Percentiles rank a stretch among this genome's conserved stretches.
phyloP scores from a whole-genome alignment of 2,329 filamentous ascomycete genomes.

The Alternaria sp. region DNA sequence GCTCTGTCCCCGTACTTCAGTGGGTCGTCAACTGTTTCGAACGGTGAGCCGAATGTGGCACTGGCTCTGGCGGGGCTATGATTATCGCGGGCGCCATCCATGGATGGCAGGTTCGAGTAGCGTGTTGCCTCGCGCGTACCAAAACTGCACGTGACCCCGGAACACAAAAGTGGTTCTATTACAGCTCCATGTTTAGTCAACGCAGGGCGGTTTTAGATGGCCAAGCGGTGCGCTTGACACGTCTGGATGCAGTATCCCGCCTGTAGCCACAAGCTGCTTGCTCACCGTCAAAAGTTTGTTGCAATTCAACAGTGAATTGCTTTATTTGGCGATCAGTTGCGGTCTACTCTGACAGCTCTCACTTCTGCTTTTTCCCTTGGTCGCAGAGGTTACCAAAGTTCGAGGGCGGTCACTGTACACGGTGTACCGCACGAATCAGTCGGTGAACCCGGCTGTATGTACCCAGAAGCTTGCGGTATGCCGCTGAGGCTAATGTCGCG shows the following conservation, averaged over 20 bases:
- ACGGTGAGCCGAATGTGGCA: constrained; percentile 14
- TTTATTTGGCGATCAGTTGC: constrained; percentile 19
- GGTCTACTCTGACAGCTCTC: constrained; percentile 16
- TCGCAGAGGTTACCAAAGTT: constrained; percentile 4
- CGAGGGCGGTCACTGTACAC: constrained; percentile 6
- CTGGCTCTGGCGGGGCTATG: constrained; percentile 11
- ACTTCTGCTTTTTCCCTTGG: constrained; percentile 11
- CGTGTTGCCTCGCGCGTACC: not conserved
- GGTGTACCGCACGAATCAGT: constrained; percentile 7
- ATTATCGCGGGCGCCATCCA: constrained; percentile 8
- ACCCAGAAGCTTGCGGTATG: not conserved
- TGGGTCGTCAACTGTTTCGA: constrained; percentile 8
- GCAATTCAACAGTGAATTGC: constrained; percentile 12
- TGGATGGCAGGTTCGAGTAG: not conserved
- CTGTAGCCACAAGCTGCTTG: not conserved
- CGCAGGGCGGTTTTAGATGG: not conserved
- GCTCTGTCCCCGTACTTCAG: not conserved
- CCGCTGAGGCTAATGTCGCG: constrained; percentile 11
- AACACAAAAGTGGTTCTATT: constrained; percentile 10
- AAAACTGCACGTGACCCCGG: constrained; percentile 4
- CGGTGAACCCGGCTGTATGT: not conserved
- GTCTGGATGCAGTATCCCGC: not conserved
- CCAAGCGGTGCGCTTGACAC: constrained; percentile 6
- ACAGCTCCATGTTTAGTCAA: constrained; percentile 12
- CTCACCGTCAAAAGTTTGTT: not conserved